phyloP scores from a whole-genome alignment of 441 rosid genomes.

The Bocquillonia castaneifolia region DNA sequence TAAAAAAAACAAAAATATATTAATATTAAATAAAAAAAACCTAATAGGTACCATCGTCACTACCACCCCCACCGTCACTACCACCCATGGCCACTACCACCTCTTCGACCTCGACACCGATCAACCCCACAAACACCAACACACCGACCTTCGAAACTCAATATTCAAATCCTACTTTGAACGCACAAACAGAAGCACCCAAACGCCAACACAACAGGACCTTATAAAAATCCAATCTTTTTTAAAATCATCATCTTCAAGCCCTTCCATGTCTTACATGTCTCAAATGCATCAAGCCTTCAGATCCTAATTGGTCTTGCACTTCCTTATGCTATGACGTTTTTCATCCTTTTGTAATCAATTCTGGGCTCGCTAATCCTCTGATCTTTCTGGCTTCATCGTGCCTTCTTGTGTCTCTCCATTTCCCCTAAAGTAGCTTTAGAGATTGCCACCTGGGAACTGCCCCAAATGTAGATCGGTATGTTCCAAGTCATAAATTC shows the following conservation, averaged over 20 bases:
- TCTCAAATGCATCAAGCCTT: slow-evolving; percentile 71
- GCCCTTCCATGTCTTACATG: slow-evolving; percentile 89
- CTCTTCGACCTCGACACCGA: slow-evolving; percentile 39
- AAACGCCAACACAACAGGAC: slow-evolving; percentile 47
- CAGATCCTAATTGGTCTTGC: slow-evolving; percentile 92
- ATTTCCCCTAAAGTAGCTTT: slow-evolving; percentile 44
- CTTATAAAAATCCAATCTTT: slow-evolving; percentile 84
- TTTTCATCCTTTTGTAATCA: slow-evolving; percentile 81
- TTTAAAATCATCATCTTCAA: slow-evolving; percentile 71
- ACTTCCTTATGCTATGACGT: slow-evolving; percentile 67
- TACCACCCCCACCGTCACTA: no score
- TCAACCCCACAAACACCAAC: slow-evolving; percentile 29
- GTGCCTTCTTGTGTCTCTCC: slow-evolving; percentile 61
- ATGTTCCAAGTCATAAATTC: slow-evolving; percentile 50
- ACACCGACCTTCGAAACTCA: slow-evolving; percentile 58
- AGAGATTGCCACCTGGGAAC: slow-evolving; percentile 55
- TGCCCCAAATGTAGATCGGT: slow-evolving; percentile 84
- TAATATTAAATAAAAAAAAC: no score
- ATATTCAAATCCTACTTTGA: slow-evolving; percentile 79
- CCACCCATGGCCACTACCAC: no score
- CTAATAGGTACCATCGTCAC: no score
- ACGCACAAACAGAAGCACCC: slow-evolving; percentile 29
- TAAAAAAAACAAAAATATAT: no score
- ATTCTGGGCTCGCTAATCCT: slow-evolving; percentile 87
- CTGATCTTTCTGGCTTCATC: slow-evolving; percentile 56